Evolutionary conservation across 352 stramenopile genomes (phyloP).

Genomic region (Globisporangium nagaii): DNA sequence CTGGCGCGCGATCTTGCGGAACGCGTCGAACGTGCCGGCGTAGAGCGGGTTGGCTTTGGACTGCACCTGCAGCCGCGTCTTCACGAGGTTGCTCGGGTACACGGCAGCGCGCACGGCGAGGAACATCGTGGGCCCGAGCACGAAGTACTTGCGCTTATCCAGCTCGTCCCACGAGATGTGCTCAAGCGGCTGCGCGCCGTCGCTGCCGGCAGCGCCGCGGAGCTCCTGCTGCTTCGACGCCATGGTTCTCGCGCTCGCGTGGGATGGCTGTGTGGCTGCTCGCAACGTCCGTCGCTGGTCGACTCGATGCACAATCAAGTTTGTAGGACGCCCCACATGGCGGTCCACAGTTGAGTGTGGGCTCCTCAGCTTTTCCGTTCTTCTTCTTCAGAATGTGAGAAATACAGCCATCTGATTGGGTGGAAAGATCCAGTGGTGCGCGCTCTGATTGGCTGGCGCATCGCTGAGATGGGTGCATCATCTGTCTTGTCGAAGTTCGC

Average conservation of each 20-base stretch:
- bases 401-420: no score
- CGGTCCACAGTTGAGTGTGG: neutral
- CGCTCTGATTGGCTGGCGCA: neutral
- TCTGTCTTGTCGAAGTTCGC: neutral
- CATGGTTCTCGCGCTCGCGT: neutral
- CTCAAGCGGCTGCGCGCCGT: constrained; percentile 27
- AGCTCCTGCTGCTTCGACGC: neutral
- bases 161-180: constrained; percentile 89
- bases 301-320: neutral
- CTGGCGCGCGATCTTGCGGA: constrained; percentile 74
- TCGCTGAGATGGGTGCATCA: neutral
- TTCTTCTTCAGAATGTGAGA: neutral
- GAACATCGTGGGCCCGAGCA: constrained; percentile 80
- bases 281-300: neutral
- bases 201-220: neutral
- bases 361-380: neutral
- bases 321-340: neutral
- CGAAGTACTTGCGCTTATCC: constrained; percentile 84
- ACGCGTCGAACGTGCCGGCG: constrained; percentile 76
- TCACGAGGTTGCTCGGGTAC: constrained; percentile 87
- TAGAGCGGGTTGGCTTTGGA: constrained; percentile 66
- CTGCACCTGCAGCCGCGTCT: constrained; percentile 86
- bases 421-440: neutral
- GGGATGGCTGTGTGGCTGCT: neutral
- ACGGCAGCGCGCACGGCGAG: constrained; percentile 74